These are phyloP conservation scores for Rehmannia glutinosa DNA, from an alignment of 257 asterid species.

Conservation along the genomic window DNA sequence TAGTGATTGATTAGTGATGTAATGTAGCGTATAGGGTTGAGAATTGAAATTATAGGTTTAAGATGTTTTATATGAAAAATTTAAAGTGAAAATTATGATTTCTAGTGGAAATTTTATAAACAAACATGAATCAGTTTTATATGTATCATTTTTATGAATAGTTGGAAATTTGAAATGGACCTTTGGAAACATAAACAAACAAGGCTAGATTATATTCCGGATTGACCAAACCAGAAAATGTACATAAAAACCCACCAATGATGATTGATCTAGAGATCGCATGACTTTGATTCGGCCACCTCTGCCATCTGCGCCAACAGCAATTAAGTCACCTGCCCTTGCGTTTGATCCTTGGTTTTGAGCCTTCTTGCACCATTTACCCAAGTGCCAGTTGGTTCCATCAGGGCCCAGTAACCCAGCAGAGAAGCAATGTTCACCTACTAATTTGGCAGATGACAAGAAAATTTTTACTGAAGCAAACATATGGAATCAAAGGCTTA, in stretches of 20 bases:
- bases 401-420: slow-evolving; percentile 81
- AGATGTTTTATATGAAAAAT: too few relatives aligned
- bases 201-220: not conserved
- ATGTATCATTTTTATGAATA: too few relatives aligned
- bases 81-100: too few relatives aligned
- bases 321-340: slow-evolving; percentile 56
- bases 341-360: slow-evolving; percentile 41
- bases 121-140: too few relatives aligned
- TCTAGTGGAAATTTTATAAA: too few relatives aligned
- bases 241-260: slow-evolving; percentile 42
- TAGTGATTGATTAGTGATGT: too few relatives aligned
- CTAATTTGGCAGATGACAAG: slow-evolving; percentile 2
- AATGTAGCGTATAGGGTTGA: too few relatives aligned
- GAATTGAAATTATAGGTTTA: too few relatives aligned
- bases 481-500: not conserved
- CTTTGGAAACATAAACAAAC: not conserved
- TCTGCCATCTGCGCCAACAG: slow-evolving; percentile 96
- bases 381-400: slow-evolving; percentile 82
- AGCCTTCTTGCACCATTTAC: slow-evolving; percentile 89
- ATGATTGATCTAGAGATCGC: slow-evolving; percentile 55
- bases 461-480: not conserved
- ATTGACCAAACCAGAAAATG: not conserved
- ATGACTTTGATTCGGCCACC: slow-evolving; percentile 83
- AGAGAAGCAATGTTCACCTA: slow-evolving; percentile 59
- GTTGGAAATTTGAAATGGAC: too few relatives aligned